Base-by-base conservation (phyloP, 2,329 filamentous ascomycete species). In the Microdochium trichocladiopsis region DNA sequence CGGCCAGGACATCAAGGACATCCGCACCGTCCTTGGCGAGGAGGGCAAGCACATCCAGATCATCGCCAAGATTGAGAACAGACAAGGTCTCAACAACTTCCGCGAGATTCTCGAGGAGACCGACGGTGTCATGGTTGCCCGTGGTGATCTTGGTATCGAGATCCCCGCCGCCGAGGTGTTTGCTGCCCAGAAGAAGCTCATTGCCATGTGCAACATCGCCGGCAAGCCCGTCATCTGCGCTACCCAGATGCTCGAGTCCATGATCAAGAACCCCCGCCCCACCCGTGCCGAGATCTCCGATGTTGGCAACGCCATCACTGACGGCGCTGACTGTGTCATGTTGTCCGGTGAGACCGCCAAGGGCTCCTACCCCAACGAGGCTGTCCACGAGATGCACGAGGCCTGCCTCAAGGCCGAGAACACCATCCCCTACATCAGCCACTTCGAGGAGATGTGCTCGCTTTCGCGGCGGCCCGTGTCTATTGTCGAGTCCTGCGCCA, bases 181-280 rank as follows among this genome's bases (percentile, higher is more conserved):
- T 75, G 90, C 95, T 62, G 94, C 94, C 53, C 94, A 99, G 82
- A 99, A 99, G 88, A 99, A 99, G 90, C 92, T 99, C 83, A 99
- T 99, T 74, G 92, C 94, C 75, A 97, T 97, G 86, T 99, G 94
- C 85, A 99, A 99, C 81, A 86, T 96, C 69, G 92, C 91, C 62
- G 94, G 94, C 74, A 99, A 99, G 83, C 94, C 94, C 61, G 92
- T 93, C 72, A 96, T 99, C 71, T 97, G 93, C 75, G 94, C 94
- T 55, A 99, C 94, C 41, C 94, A 99, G 80, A 99, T 99, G 94
- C 84, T 99, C 62, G 94, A 99, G 83, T 96, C 91, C 59, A 99
- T 99, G 94, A 99, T 96, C 74, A 96, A 96, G 83, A 99, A 99
- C 81, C 94, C 94, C 61, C 90, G 94, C 58, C 94, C 94, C 50